These are phyloP conservation scores for Teratosphaeria destructans DNA, from an alignment of 2,329 filamentous ascomycete species.

Conservation along the genomic window DNA sequence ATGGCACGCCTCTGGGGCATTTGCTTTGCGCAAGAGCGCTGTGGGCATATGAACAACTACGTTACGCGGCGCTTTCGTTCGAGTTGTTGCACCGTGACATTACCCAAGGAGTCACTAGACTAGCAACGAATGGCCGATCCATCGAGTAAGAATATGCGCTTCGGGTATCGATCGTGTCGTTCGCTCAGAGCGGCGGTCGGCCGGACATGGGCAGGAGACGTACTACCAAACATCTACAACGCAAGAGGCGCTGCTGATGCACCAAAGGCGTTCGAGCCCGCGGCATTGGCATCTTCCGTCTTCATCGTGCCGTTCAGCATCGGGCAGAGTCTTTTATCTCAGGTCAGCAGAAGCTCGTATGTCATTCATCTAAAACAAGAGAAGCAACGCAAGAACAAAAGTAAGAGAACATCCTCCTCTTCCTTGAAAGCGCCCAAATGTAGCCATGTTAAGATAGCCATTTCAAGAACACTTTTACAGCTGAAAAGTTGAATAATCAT, in stretches of 20 bases:
- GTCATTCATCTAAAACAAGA: slow-evolving; percentile 11
- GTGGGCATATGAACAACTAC: not conserved
- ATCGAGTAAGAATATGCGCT: not conserved
- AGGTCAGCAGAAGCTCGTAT: slow-evolving; percentile 19
- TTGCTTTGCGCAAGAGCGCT: not conserved
- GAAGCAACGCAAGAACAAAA: slow-evolving; percentile 4
- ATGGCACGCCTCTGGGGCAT: not conserved
- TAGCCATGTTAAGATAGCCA: slow-evolving; percentile 1
- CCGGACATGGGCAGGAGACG: not conserved
- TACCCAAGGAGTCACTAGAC: not conserved
- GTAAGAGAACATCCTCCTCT: not conserved
- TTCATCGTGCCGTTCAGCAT: slow-evolving; percentile 65
- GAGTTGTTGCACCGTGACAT: not conserved
- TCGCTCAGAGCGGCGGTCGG: not conserved
- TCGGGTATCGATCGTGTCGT: not conserved
- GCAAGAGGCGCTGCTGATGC: slow-evolving; percentile 23
- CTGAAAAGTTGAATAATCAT: slow-evolving; percentile 11
- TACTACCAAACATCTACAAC: slow-evolving; percentile 8
- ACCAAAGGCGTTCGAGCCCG: slow-evolving; percentile 25
- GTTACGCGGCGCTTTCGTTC: not conserved
- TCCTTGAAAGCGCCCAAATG: not conserved
- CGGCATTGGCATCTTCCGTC: slow-evolving; percentile 24
- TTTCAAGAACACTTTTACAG: slow-evolving; percentile 7
- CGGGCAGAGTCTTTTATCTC: slow-evolving; percentile 57
- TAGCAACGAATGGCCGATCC: not conserved